phyloP scores from a whole-genome alignment of 202 grass and related monocot species.

The Hordeum pubiflorum region DNA sequence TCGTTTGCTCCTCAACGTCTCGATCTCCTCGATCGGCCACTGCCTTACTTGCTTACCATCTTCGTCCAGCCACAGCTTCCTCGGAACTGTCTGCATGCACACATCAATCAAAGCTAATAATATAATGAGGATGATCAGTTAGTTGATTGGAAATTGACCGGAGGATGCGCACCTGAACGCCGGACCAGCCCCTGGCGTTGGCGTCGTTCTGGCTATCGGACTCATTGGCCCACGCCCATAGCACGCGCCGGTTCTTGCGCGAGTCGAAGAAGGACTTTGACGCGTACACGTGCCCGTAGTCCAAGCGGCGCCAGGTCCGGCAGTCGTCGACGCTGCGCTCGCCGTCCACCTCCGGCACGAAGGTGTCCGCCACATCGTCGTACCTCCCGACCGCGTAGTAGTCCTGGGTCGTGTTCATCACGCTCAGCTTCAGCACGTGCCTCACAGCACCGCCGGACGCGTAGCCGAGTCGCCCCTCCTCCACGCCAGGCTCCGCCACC shows the following conservation, averaged over 20 bases:
- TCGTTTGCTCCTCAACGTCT: too few relatives aligned
- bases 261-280: constrained; percentile 55
- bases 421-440: constrained; percentile 29
- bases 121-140: too few relatives aligned
- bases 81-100: too few relatives aligned
- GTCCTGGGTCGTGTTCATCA: constrained; percentile 10
- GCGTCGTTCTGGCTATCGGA: constrained; percentile 29
- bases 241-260: constrained; percentile 28
- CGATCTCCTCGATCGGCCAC: too few relatives aligned
- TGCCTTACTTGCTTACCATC: too few relatives aligned
- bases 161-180: constrained; percentile 20
- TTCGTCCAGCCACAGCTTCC: too few relatives aligned
- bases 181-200: constrained; percentile 40
- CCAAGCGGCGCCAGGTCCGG: constrained; percentile 3
- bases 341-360: neutral
- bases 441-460: neutral
- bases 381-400: constrained; percentile 31
- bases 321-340: neutral
- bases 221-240: constrained; percentile 40
- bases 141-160: too few relatives aligned
- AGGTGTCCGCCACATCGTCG: neutral
- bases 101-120: too few relatives aligned
- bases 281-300: constrained; percentile 44
- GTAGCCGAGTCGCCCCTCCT: neutral
- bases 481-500: constrained; percentile 11